Conservation (phyloP, 2,329 filamentous ascomycete species). For the Xylaria sp. region DNA sequence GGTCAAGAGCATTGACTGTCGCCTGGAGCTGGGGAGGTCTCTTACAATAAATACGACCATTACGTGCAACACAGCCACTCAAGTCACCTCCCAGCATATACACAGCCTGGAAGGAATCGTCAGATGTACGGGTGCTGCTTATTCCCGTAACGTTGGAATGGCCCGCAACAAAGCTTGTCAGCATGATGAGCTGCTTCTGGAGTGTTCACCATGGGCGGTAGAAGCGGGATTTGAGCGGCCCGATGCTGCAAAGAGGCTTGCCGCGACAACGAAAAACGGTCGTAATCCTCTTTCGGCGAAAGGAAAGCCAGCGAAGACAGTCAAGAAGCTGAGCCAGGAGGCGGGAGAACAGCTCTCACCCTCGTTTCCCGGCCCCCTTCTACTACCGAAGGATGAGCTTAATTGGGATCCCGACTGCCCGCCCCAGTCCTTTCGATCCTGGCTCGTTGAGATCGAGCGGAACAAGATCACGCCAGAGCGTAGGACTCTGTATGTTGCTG, state of each 20-base stretch:
- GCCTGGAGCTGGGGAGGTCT: no score
- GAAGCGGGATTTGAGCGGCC: conserved; percentile 48
- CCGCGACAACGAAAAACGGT: conserved; percentile 47
- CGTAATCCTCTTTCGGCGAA: conserved; percentile 36
- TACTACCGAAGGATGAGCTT: conserved; percentile 69
- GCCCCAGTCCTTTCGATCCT: conserved; percentile 63
- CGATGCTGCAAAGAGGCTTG: conserved; percentile 45
- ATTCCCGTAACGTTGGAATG: conserved; percentile 7
- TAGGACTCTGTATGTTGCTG: conserved; percentile 65
- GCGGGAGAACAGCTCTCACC: conserved; percentile 38
- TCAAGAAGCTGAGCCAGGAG: conserved; percentile 37
- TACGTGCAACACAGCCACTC: conserved; percentile 12
- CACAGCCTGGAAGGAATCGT: not conserved
- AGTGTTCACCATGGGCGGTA: conserved; percentile 47
- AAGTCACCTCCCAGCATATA: not conserved
- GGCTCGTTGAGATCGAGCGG: conserved; percentile 57
- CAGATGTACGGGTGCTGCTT: not conserved
- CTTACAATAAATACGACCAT: no score
- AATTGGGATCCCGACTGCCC: conserved; percentile 61
- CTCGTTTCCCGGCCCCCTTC: conserved; percentile 67
- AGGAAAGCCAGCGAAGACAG: conserved; percentile 21
- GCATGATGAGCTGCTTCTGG: conserved; percentile 43
- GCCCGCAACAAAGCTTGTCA: conserved; percentile 19
- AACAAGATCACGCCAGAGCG: conserved; percentile 60
- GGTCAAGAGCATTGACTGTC: not conserved